These are phyloP conservation scores for Podaxis pistillaris DNA, from an alignment of 768 basidiomycete genomes.

Conservation along the genomic window DNA sequence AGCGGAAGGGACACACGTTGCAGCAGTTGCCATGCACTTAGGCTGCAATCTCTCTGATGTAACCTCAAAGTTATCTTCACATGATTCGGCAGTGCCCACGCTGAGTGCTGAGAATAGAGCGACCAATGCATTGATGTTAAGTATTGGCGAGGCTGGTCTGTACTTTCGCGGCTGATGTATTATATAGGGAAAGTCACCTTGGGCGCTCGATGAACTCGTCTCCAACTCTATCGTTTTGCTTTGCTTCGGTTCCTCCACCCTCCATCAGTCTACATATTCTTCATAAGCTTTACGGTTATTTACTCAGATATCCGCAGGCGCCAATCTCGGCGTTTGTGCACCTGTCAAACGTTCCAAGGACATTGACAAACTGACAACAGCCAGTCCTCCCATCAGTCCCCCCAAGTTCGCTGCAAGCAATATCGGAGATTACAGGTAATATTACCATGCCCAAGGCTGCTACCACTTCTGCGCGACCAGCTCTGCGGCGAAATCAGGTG, in stretches of 20 bases:
- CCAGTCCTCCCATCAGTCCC: not conserved
- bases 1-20: no score
- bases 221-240: not conserved
- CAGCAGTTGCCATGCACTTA: no score
- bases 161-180: constrained; percentile 11
- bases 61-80: no score
- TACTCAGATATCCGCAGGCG: not conserved
- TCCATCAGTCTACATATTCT: not conserved
- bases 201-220: constrained; percentile 2
- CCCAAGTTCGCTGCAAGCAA: not conserved
- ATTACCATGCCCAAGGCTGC: constrained; percentile 65
- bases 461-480: constrained; percentile 50
- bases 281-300: not conserved
- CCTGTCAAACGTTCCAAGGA: not conserved
- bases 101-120: not conserved
- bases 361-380: not conserved
- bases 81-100: no score
- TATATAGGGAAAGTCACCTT: constrained; percentile 3
- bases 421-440: not conserved
- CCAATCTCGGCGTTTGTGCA: not conserved
- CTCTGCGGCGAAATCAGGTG: constrained; percentile 80
- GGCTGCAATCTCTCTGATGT: no score
- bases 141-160: not conserved
- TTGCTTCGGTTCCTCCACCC: not conserved
- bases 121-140: not conserved